Evolutionary conservation across 2,329 filamentous ascomycete species (phyloP), one percentile per base, ranked within the genome.

Genomic region (Neodidymelliopsis sp.): DNA sequence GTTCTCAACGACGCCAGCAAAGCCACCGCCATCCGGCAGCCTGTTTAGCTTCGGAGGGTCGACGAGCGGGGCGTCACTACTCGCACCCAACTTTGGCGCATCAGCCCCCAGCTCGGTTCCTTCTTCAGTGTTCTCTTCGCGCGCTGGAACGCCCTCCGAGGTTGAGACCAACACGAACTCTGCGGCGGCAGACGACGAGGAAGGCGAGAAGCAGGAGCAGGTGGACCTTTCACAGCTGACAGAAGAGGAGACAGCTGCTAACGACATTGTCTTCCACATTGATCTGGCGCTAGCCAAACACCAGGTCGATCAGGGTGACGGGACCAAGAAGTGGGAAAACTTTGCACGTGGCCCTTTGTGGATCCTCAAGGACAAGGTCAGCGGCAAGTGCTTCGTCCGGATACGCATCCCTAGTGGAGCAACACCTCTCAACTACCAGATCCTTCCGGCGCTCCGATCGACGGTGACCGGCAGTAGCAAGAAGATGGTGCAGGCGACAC

Each of bases 141-240:
- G 71, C 20, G 71, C 71, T 27, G 58, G 57, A 12, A 74, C 71
- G 8, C 71, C 71, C 6, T 72, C 71, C 5, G 71, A 71, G 30
- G 61, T 59, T 1, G 70, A 71, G 29, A 60, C 56, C 4, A 70
- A 56, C 34, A 65, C 67, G 19, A 60, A 65, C 3, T 60, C 66
- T 8, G 61, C 57, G 12, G 62, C 57, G 16, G 59, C 57, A 11
- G 61, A 63, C 12, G 66, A 68, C 4, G 66, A 71, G 12, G 67
- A 68, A 13, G 63, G 57, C n/a, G 44, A 51, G 23, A 65, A 63
- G 29, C 57, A 59, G 10, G 57, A 62, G 18, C 67, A 71, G 39
- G 43, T 67, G 4, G 63, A 71, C 34, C 60, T 70, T 7, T 65
- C 67, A 2, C 54, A 60, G 10, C 60, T 74, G 24, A 72, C 70